These are phyloP conservation scores for Bonnemaisonia californica DNA, from an alignment of 31 red algal genomes.

Conservation along the genomic window DNA sequence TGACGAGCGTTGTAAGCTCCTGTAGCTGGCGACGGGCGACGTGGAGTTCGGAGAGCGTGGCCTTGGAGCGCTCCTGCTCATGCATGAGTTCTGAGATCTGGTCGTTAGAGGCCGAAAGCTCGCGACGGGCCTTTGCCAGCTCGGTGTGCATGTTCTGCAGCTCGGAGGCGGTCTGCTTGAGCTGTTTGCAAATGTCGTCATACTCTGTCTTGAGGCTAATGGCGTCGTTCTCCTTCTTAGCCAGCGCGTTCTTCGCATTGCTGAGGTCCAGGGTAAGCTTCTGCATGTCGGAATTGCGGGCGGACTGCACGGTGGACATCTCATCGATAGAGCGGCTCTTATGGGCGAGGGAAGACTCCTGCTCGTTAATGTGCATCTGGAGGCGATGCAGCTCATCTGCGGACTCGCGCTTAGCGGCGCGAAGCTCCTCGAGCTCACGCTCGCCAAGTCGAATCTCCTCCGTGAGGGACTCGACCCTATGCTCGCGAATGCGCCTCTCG, in stretches of 20 bases:
- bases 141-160: constrained; percentile 41
- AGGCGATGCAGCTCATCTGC: constrained; percentile 47
- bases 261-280: constrained; percentile 51
- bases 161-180: constrained; percentile 26
- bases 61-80: constrained; percentile 41
- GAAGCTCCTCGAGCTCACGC: constrained; percentile 35
- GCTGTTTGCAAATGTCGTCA: constrained; percentile 42
- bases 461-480: constrained; percentile 22
- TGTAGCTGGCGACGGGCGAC: constrained; percentile 35
- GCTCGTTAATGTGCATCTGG: constrained; percentile 63
- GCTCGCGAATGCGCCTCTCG: constrained; percentile 18
- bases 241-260: constrained; percentile 62
- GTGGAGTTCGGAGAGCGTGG: constrained; percentile 36
- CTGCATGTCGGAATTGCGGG: constrained; percentile 35
- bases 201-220: constrained; percentile 44
- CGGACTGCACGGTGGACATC: constrained; percentile 24
- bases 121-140: constrained; percentile 8
- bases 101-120: constrained; percentile 21
- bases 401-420: constrained; percentile 38
- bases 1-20: constrained; percentile 29
- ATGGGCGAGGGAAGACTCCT: constrained; percentile 21
- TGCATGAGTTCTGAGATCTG: constrained; percentile 25
- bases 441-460: constrained; percentile 26
- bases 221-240: constrained; percentile 63
- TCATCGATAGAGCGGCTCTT: constrained; percentile 53